phyloP scores from a whole-genome alignment of 2,329 filamentous ascomycete genomes.

The Huntiella omanensis region DNA sequence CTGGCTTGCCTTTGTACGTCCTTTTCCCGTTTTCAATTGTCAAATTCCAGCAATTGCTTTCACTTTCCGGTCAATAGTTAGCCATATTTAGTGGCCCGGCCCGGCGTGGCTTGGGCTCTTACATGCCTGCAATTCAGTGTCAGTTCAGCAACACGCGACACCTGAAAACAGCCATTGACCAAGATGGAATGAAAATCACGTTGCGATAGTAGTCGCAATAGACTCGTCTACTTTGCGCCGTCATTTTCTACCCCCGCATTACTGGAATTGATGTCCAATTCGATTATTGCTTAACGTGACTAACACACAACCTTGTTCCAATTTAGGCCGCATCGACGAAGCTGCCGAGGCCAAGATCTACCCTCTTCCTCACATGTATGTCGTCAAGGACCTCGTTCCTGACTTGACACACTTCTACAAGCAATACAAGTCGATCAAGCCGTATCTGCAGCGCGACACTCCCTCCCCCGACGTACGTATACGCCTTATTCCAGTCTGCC shows the following conservation, averaged over 20 bases:
- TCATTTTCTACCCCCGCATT: background rate
- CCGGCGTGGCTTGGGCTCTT: slow-evolving; percentile 2
- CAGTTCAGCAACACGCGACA: slow-evolving; percentile 8
- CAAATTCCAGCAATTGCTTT: background rate
- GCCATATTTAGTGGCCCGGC: background rate
- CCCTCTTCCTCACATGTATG: slow-evolving; percentile 93
- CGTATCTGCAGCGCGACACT: slow-evolving; percentile 83
- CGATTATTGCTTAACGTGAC: background rate
- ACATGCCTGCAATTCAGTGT: slow-evolving; percentile 1
- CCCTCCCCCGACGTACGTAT: slow-evolving; percentile 59
- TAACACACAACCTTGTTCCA: background rate
- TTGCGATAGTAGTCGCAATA: background rate
- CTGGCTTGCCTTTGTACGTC: slow-evolving; percentile 87
- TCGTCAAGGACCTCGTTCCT: slow-evolving; percentile 96
- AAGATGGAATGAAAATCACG: background rate
- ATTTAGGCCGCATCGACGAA: slow-evolving; percentile 76
- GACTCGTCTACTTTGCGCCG: background rate
- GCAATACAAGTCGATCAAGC: slow-evolving; percentile 99
- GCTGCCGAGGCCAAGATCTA: slow-evolving; percentile 83
- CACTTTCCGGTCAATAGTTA: background rate
- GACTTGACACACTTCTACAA: slow-evolving; percentile 99
- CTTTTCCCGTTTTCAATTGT: background rate
- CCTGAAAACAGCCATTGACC: slow-evolving; percentile 1
- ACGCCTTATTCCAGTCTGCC: background rate
- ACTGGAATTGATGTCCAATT: background rate